Evolutionary conservation across 495 filamentous ascomycete species (phyloP), one percentile per base, ranked within the genome.

Genomic region (Annulohypoxylon maeteangense): DNA sequence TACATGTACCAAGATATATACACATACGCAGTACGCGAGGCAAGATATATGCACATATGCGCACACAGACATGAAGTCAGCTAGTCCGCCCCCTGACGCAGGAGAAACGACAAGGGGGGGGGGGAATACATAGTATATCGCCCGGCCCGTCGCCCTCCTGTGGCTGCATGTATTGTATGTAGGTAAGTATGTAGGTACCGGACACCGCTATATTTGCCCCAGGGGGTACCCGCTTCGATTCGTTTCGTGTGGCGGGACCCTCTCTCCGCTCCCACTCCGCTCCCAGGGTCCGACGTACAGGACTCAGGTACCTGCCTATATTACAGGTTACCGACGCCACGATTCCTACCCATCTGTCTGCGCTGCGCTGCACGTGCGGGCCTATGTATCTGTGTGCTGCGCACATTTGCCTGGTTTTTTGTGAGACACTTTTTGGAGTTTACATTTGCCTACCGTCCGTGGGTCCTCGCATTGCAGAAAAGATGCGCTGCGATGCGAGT

Each of bases 231-330:
- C 40, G 40, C 32, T 60, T 29, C 47, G 70, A 68, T 72, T 68
- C 65, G 70, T 72, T 72, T 67, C 64, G 64, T 71, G 68, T 66
- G 68, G 62, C 48, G 36, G 48, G 20, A 27, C 45, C 45, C 45
- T 44, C 11, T 50, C 23, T 44, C 40, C 40, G 40, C 40, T 44
- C 40, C 40, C 40, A 44, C 40, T 32, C 29, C 29, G 27, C 27
- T 18, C 4, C 50, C n/a, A 7, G 48, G 48, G 48, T 16, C 5
- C 14, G 14, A 40, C 12, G 7, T 36, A 36, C 32, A 36, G 8
- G 12, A 36, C 12, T 7, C 8, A 36, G 12, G n/a, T 40, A 38
- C 11, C 31, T 36, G 32, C n/a, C n/a, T n/a, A n/a, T n/a, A n/a
- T n/a, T n/a, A n/a, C n/a, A n/a, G n/a, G n/a, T 27, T 53, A 38